A percentile compares a stretch with the other conserved stretches of the same genome.
Evolutionary conservation across 306 rosid species (phyloP).

Genomic region (Sechiopsis laciniata): DNA sequence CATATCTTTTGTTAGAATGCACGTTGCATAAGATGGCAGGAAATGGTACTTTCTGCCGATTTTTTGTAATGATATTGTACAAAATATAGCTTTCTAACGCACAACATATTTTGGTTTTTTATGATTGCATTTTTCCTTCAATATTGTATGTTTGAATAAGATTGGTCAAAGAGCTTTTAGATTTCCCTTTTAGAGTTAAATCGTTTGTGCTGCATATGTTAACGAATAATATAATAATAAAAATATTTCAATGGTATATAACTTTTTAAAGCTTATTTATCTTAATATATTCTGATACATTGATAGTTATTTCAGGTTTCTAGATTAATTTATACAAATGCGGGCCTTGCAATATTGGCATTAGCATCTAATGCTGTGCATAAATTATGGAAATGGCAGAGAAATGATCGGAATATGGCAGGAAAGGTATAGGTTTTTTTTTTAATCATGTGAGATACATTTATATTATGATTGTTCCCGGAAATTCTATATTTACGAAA

Average conservation of each 20-base stretch:
- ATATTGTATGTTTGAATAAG: not conserved
- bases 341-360: conserved; percentile 84
- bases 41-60: not conserved
- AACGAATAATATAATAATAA: not conserved
- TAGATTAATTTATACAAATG: conserved; percentile 89
- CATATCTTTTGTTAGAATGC: not conserved
- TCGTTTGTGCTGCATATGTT: not conserved
- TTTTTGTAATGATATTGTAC: not conserved
- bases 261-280: not conserved
- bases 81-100: not conserved
- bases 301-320: conserved; percentile 61
- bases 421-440: conserved; percentile 53
- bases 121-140: not conserved
- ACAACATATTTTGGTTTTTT: not conserved
- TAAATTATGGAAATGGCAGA: conserved; percentile 99
- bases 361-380: conserved; percentile 97
- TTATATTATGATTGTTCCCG: conserved; percentile 23
- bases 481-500: conserved; percentile 30
- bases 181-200: not conserved
- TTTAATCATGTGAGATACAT: conserved; percentile 23
- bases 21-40: conserved; percentile 9
- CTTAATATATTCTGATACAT: conserved; percentile 27
- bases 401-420: conserved; percentile 54
- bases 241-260: not conserved
- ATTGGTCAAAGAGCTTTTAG: not conserved